Evolutionary conservation across 352 stramenopile species (phyloP), one percentile per base, ranked within the genome.

Genomic region (Phytophthora sp.): DNA sequence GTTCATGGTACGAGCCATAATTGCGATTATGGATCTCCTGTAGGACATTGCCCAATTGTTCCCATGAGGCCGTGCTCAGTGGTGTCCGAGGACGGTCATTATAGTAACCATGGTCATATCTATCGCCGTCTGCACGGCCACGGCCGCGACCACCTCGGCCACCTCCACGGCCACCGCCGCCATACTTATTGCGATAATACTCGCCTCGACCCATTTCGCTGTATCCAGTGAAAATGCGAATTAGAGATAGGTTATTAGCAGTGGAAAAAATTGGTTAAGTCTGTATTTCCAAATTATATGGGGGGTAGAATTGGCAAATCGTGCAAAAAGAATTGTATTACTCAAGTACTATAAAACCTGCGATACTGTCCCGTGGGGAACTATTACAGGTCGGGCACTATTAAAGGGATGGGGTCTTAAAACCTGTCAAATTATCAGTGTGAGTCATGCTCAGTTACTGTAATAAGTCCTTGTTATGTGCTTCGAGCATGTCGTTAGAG

Each of bases 161-260:
- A 27, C 65, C 50, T 11, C 73, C 77, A 21, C 76, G 65, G 1
- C 82, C 79, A 49, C 82, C 74, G 50, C 81, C 68, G 51, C 84
- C 88, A 57, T 91, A 96, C 71, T 96, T 97, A 79, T 95, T 94
- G 73, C 89, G 90, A 60, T 96, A 97, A 51, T 89, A 96, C 64
- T 95, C 87, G 23, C 89, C 89, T 26, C 86, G 83, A n/a, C 84
- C 86, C 86, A 94, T 94, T 68, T 55, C 18, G 29, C 15, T 24
- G 30, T 36, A 47, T 63, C 56, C 57, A 57, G 31, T 63, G 33
- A 57, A 63, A 50, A 57, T 50, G 31, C 13, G 15, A 49, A 31
- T 41, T 57, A 46, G 20, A 57, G 46, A 44, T 54, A 41, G 42
- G n/a, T n/a, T n/a, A n/a, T n/a, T n/a, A n/a, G n/a, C n/a, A n/a